A percentile compares a stretch with the other conserved stretches of the same genome.
These are phyloP conservation scores for Kwoniella bestiolae DNA, from an alignment of 768 basidiomycete species.

Conservation along the genomic window DNA sequence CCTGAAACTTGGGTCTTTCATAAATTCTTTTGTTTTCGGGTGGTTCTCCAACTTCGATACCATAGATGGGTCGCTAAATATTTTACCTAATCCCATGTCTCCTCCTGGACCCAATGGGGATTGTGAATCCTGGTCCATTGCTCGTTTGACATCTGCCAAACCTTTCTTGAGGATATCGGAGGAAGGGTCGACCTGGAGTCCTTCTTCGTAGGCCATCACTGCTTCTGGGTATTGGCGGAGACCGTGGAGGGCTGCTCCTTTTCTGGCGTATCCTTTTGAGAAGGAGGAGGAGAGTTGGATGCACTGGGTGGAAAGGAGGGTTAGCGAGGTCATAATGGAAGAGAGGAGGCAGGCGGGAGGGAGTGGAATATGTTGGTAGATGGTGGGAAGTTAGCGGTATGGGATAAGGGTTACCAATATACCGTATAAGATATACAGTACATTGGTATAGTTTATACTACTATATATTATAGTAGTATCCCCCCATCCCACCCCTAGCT, in stretches of 20 bases:
- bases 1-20: conserved; percentile 81
- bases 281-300: conserved; percentile 77
- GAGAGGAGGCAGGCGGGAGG: too few species aligned
- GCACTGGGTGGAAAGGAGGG: conserved; percentile 64
- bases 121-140: conserved; percentile 61
- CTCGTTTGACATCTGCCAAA: conserved; percentile 82
- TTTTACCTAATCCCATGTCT: conserved; percentile 68
- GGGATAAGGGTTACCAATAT: too few species aligned
- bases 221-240: conserved; percentile 77
- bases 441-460: not conserved
- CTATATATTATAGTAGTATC: not conserved
- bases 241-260: conserved; percentile 92
- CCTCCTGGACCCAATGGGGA: conserved; percentile 58
- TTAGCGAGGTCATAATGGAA: too few species aligned
- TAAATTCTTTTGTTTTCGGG: conserved; percentile 80
- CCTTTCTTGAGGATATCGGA: conserved; percentile 83
- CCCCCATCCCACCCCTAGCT: conserved; percentile 8
- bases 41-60: conserved; percentile 81
- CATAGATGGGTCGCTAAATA: conserved; percentile 84
- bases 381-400: too few species aligned
- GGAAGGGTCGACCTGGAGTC: conserved; percentile 75
- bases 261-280: conserved; percentile 88
- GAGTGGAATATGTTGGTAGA: too few species aligned
- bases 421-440: not conserved
- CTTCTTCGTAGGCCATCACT: conserved; percentile 78